These are phyloP conservation scores for Phytophthora brassicae DNA, from an alignment of 352 stramenopile species.

Conservation along the genomic window DNA sequence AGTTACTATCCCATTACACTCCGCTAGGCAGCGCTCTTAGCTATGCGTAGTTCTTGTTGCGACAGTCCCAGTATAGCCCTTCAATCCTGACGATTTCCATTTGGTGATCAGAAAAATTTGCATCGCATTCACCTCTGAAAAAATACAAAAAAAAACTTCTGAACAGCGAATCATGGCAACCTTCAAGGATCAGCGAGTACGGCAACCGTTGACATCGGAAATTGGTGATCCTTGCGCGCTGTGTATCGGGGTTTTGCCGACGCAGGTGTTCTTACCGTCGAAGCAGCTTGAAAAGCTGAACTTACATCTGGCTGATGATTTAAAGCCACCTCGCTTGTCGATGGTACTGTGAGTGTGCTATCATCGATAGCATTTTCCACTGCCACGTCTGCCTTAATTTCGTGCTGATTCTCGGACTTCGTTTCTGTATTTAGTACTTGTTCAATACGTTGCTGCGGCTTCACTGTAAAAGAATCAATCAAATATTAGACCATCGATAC, in stretches of 20 bases:
- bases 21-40: too few species aligned
- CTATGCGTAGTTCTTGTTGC: too few species aligned
- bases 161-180: too few species aligned
- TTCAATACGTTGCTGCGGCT: conserved; percentile 21
- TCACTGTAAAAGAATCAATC: conserved; percentile 29
- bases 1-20: too few species aligned
- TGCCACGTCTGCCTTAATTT: not conserved
- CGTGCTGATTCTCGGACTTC: conserved; percentile 2
- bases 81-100: too few species aligned
- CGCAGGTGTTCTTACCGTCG: not conserved
- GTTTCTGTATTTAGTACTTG: not conserved
- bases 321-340: not conserved
- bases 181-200: conserved; percentile 61
- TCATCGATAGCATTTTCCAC: not conserved
- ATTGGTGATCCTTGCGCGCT: conserved; percentile 57
- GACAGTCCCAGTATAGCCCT: too few species aligned
- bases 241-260: conserved; percentile 46
- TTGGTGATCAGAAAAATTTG: too few species aligned
- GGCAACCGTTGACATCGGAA: conserved; percentile 78
- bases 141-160: too few species aligned
- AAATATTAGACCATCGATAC: not conserved
- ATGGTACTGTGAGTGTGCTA: not conserved
- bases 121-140: conserved; percentile 2
- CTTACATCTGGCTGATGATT: conserved; percentile 1
- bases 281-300: not conserved